These are phyloP conservation scores for Starmerella roubikii DNA, from an alignment of 805 yeast genomes.

Conservation along the genomic window DNA sequence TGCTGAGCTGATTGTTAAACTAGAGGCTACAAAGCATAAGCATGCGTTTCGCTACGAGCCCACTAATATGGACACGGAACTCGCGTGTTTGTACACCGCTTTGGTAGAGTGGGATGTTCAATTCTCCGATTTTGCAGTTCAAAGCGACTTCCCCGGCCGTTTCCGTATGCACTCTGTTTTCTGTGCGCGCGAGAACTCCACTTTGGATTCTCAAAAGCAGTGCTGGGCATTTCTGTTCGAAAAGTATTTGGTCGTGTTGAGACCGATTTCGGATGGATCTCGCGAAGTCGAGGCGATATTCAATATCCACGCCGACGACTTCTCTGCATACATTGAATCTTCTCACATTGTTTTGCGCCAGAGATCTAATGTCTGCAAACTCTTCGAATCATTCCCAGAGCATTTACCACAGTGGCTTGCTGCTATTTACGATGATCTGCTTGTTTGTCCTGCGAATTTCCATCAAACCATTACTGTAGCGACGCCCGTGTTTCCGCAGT, in stretches of 20 bases:
- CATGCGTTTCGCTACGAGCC: neutral
- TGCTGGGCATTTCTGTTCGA: constrained; percentile 8
- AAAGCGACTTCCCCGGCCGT: neutral
- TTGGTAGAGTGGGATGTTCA: neutral
- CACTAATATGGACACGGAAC: neutral
- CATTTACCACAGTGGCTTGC: constrained; percentile 5
- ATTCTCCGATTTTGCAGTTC: neutral
- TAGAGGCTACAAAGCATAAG: neutral
- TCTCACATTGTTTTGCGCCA: neutral
- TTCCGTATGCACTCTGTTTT: neutral
- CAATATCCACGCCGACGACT: neutral
- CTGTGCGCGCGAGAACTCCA: too few relatives aligned
- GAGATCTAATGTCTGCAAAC: neutral
- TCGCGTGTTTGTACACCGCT: neutral
- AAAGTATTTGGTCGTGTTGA: constrained; percentile 1
- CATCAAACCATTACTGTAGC: neutral
- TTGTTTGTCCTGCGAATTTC: neutral
- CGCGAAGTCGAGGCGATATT: neutral
- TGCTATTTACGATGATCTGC: neutral
- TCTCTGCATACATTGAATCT: neutral
- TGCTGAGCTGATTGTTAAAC: neutral
- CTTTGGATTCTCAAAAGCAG: too few relatives aligned
- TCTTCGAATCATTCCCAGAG: neutral
- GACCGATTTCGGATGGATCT: neutral
- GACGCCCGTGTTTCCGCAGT: neutral